phyloP scores from a whole-genome alignment of 2,329 filamentous ascomycete species.

The Paracoccidioides lutzii region DNA sequence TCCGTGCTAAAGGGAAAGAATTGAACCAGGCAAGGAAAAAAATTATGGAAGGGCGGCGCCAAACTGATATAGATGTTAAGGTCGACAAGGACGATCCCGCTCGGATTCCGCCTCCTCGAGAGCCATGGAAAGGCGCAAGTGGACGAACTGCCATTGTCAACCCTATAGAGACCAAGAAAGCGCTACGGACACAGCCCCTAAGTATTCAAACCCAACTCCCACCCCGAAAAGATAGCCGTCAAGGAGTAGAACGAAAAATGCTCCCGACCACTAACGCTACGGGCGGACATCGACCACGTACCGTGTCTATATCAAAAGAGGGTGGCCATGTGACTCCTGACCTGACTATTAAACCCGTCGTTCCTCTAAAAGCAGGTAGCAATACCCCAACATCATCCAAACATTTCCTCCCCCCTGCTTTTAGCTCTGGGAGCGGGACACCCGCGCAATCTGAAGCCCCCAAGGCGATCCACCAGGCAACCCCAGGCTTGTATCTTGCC shows the following conservation, averaged over 20 bases:
- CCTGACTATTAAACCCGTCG: constrained; percentile 28
- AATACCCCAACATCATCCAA: constrained; percentile 19
- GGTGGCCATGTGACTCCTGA: constrained; percentile 1
- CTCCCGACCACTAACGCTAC: neutral
- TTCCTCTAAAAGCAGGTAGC: constrained; percentile 30
- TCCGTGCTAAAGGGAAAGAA: constrained; percentile 25
- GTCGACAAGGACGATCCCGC: constrained; percentile 29
- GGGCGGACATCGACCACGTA: constrained; percentile 7
- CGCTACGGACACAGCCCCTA: constrained; percentile 42
- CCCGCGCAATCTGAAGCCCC: constrained; percentile 9
- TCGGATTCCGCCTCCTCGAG: constrained; percentile 35
- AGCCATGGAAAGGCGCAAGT: constrained; percentile 59
- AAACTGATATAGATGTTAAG: constrained; percentile 20
- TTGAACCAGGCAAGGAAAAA: constrained; percentile 27
- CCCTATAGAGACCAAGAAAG: constrained; percentile 54
- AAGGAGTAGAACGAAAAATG: neutral
- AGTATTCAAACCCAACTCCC: constrained; percentile 13
- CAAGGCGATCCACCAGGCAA: neutral
- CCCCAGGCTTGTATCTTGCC: constrained; percentile 19
- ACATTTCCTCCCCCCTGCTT: constrained; percentile 8
- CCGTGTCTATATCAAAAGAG: constrained; percentile 10
- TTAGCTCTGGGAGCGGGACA: constrained; percentile 5
- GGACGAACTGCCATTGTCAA: constrained; percentile 53
- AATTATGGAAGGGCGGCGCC: constrained; percentile 17
- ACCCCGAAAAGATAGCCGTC: constrained; percentile 1